phyloP scores from a whole-genome alignment of 164 flowering plant genomes.

The Umbilicus rupestris region DNA sequence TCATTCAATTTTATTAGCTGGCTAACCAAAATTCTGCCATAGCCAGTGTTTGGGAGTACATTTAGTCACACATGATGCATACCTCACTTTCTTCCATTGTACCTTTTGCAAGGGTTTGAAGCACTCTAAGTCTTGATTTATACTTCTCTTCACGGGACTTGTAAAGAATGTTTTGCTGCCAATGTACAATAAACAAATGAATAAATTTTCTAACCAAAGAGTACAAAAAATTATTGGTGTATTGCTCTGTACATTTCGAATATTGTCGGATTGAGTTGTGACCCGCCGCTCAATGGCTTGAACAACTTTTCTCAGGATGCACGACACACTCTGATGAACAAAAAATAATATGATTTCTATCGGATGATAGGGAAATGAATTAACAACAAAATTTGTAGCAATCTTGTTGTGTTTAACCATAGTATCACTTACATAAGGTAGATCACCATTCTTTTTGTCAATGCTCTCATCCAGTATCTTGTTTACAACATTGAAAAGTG shows the following conservation, averaged over 20 bases:
- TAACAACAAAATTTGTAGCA: conserved; percentile 6
- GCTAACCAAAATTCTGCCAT: neutral
- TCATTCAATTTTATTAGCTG: conserved; percentile 7
- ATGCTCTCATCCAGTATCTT: conserved; percentile 60
- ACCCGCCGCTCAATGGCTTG: conserved; percentile 70
- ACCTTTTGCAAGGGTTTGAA: conserved; percentile 79
- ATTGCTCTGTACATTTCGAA: conserved; percentile 43
- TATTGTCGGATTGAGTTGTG: conserved; percentile 57
- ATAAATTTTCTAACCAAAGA: conserved; percentile 5
- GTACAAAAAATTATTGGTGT: neutral
- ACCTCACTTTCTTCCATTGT: conserved; percentile 80
- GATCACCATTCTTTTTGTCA: conserved; percentile 63
- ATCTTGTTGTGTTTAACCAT: conserved; percentile 12
- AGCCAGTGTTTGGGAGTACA: neutral
- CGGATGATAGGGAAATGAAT: neutral
- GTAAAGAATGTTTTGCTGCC: conserved; percentile 71
- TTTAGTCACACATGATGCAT: conserved; percentile 7
- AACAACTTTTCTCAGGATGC: conserved; percentile 50
- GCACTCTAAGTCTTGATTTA: conserved; percentile 48
- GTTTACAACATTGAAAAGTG: conserved; percentile 49
- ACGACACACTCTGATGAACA: conserved; percentile 46
- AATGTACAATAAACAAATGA: conserved; percentile 4
- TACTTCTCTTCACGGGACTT: conserved; percentile 76
- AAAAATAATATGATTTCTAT: neutral
- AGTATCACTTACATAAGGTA: conserved; percentile 60